Base-by-base conservation (phyloP, 805 yeast genomes). In the Hanseniaspora meyeri region DNA sequence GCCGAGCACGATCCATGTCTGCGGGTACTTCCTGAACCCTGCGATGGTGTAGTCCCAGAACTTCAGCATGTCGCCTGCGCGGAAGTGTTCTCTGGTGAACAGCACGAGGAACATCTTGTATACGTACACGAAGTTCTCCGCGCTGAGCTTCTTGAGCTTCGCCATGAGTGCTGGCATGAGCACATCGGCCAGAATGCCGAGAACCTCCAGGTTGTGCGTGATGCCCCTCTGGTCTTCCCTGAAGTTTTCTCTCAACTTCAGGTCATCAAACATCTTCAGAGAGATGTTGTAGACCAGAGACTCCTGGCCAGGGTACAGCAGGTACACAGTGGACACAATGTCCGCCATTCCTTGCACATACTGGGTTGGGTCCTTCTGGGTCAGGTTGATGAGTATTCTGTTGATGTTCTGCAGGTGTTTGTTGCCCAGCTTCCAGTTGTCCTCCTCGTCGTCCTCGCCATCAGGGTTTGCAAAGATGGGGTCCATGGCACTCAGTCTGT, bases 271-370 rank as follows among this genome's bases (percentile, higher is more conserved):
- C 62, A 87, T 87, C 42, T 81, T 79, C 2, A 79, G 76, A 71
- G 93, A 91, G 9, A 89, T 83, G 95, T 96, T 88, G 67, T 93
- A 93, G 6, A 96, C 75, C 27, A 88, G 64, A 0, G 83, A 72
- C 62, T 90, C 96, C 66, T 90, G 95, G 14, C 29, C 42, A 61
- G 77, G 76, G 9, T 75, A 60, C 10, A 74, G 70, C 54, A 76
- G 79, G 66, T 88, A 93, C 2, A 93, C 69, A 0, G 97, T 97
- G 0, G 96, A 85, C 39, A 93, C 72, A 52, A 93, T 72, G 68
- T 93, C 99, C 10, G 93, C 81, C 99, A 93, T 93, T 1, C 99
- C 99, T 71, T 93, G 99, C 19, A 93, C 96, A 65, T 93, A 93
- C 0, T 98, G 98, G 62, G 93, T 70, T 62, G 88, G 84, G 48